Base-by-base conservation (phyloP, 1,284 basidiomycete genomes). In the Amylostereum areolatum region DNA sequence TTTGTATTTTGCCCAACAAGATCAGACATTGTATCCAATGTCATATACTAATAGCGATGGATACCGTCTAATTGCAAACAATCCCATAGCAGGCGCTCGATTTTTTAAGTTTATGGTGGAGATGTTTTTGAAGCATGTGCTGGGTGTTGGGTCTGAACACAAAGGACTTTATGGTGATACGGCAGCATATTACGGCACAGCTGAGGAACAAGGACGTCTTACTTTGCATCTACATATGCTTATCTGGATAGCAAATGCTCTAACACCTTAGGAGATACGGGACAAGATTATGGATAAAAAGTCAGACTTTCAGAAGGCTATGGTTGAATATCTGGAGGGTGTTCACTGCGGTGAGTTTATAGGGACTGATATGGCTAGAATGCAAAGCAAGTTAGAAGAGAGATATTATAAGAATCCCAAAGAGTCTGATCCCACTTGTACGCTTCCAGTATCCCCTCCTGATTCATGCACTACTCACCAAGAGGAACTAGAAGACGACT, bases 271-370 rank as follows among this genome's bases (percentile, higher is more conserved):
- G 27, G n/a, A 39, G 37, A 39, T 39, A 12, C 37, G 37, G 27
- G 37, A 39, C 12, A 5, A 25, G 5, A 6, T 39, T 12, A 39
- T 25, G n/a, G 52, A 55, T 37, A 6, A n/a, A 1, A 46, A 56
- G 29, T 50, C 48, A 9, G 48, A 54, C 1, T 65, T 59, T 49
- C 47, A 53, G 29, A 36, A 37, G 24, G 24, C 42, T 2, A 36
- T 66, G 2, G 25, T 59, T 4, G 33, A 29, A 2, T 59, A 57
- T 45, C 39, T 59, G n/a, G 54, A 57, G 32, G 30, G 29, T 29
- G 45, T 35, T n/a, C 37, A 39, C 35, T 18, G 24, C 7, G 44
- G 44, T n/a, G 44, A 31, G n/a, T 45, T 50, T 25, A 33, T 7
- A 43, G n/a, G n/a, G n/a, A n/a, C n/a, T n/a, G n/a, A n/a, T n/a